Evolutionary conservation across 768 basidiomycete species (phyloP).

Genomic region (Termitomyces sp.): DNA sequence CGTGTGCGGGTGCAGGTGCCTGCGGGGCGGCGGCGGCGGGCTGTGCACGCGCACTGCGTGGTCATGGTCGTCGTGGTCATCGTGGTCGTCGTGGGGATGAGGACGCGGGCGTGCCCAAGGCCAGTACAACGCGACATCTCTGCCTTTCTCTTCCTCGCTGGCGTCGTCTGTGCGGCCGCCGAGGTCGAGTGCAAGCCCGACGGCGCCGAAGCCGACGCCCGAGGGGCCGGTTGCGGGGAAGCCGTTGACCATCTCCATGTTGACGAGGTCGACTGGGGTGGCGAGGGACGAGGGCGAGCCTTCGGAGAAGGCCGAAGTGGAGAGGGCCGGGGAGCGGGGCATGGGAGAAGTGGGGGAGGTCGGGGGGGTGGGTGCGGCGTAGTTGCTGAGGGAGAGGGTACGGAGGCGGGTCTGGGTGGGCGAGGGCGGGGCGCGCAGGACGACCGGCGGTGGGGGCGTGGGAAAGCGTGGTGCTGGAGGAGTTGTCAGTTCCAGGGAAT

Average conservation of each 20-base stretch:
- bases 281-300: constrained; percentile 1
- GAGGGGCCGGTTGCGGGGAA: neutral
- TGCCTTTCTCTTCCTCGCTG: too few relatives aligned
- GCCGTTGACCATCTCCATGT: constrained; percentile 1
- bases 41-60: neutral
- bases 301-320: neutral
- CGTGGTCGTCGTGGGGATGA: neutral
- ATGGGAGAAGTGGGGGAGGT: neutral
- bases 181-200: constrained; percentile 1
- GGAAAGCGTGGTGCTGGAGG: constrained; percentile 1
- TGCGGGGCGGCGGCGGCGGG: neutral
- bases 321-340: constrained; percentile 1
- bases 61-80: neutral
- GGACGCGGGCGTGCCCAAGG: constrained; percentile 9
- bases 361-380: constrained; percentile 35
- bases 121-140: constrained; percentile 12
- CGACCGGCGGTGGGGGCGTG: constrained; percentile 4
- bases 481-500: neutral
- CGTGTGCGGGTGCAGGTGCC: neutral
- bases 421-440: constrained; percentile 12
- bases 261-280: constrained; percentile 9
- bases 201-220: neutral
- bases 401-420: constrained; percentile 27
- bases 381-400: constrained; percentile 42
- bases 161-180: neutral